Evolutionary conservation across 2,329 filamentous ascomycete genomes (phyloP).

Genomic region (Beauveria medogensis): DNA sequence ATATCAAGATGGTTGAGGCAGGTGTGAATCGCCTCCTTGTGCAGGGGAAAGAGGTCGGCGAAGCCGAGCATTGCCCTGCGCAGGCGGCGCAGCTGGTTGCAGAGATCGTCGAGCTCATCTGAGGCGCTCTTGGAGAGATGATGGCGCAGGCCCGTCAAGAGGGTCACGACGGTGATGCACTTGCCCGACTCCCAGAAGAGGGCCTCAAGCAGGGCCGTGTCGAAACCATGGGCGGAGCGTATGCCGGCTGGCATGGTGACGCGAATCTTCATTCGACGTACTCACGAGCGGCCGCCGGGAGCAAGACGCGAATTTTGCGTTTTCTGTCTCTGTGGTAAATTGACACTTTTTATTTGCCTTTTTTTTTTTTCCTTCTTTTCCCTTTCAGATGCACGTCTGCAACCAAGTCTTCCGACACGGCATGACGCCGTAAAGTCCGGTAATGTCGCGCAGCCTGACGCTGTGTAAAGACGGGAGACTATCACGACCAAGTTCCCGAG

Average conservation of each 20-base stretch:
- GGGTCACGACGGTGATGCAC: neutral
- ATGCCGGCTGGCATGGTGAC: neutral
- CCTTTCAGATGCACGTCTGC: neutral
- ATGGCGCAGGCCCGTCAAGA: neutral
- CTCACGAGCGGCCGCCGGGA: neutral
- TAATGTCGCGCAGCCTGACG: neutral
- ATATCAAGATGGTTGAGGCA: slow-evolving; percentile 7
- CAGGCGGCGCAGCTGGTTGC: neutral
- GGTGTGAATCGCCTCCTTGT: neutral
- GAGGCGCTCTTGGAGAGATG: neutral
- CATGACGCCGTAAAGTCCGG: neutral
- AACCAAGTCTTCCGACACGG: neutral
- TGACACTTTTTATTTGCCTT: neutral
- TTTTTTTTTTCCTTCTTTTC: neutral
- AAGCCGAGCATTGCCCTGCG: slow-evolving; percentile 4
- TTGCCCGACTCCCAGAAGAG: slow-evolving; percentile 4
- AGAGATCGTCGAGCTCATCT: neutral
- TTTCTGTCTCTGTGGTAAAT: neutral
- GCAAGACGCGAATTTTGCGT: neutral
- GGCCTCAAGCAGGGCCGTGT: slow-evolving; percentile 1
- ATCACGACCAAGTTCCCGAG: neutral
- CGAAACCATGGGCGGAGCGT: neutral
- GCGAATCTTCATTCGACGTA: neutral
- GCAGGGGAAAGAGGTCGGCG: slow-evolving; percentile 7
- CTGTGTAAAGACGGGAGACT: neutral